Percentiles rank a stretch among this genome's conserved stretches.
These are phyloP conservation scores for Logfia minima DNA, from an alignment of 129 eudicot species.

Conservation along the genomic window DNA sequence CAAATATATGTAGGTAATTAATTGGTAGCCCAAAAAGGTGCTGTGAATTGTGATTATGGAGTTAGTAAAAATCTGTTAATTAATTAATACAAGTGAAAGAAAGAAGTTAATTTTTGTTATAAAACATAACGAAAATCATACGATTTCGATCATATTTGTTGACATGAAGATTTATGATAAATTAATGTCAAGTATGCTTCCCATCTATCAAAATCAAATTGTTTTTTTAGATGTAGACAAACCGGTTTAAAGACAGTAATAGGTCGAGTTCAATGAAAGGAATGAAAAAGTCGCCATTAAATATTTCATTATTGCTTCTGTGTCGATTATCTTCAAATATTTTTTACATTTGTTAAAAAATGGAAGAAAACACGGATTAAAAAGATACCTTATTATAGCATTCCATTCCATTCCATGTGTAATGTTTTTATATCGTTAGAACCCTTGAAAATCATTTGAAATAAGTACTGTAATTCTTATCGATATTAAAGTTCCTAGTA, in stretches of 20 bases:
- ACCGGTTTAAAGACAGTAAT: background rate
- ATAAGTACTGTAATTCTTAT: too few species aligned
- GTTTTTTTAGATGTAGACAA: background rate
- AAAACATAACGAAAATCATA: background rate
- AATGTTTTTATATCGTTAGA: too few species aligned
- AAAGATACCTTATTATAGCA: too few species aligned
- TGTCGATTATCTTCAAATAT: background rate
- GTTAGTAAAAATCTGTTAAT: too few species aligned
- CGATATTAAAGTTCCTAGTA: too few species aligned
- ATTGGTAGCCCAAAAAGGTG: too few species aligned
- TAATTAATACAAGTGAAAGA: too few species aligned
- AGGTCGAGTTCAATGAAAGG: conserved; percentile 2
- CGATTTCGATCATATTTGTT: background rate
- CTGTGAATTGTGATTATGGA: too few species aligned
- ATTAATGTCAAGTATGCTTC: background rate
- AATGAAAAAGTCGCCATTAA: background rate
- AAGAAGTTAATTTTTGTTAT: background rate
- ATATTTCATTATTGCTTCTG: background rate
- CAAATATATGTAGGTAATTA: too few species aligned
- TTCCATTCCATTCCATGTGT: too few species aligned
- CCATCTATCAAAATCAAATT: background rate
- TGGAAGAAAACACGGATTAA: background rate
- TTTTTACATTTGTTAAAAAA: background rate
- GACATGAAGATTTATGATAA: background rate
- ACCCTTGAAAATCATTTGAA: too few species aligned